Base-by-base conservation (phyloP, 2,329 filamentous ascomycete genomes). In the Pyrenophora seminiperda region DNA sequence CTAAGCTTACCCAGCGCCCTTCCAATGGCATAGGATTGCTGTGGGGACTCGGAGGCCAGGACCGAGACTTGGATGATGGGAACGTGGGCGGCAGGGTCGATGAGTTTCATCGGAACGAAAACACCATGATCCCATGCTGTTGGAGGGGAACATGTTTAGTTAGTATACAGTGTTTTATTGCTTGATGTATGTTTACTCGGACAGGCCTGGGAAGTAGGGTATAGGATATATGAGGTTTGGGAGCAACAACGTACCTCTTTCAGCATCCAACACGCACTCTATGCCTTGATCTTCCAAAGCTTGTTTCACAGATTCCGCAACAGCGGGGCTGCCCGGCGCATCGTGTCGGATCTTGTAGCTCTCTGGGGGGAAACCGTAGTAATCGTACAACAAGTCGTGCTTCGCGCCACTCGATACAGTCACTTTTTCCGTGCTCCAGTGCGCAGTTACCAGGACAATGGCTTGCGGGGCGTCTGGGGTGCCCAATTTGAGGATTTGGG, bases 61-160 rank as follows among this genome's bases (percentile, higher is more conserved):
- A 85, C 80, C 1, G 79, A 82, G 46, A 85, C 61, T 62, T 84
- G 82, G n/a, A 85, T 73, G 22, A 85, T 74, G 39, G 83, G 82
- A 2, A 82, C 64, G 48, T 76, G 70, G 56, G 81, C 82, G 33
- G 71, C 59, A 15, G 83, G 82, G 47, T 79, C 69, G 58, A 81
- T 77, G 34, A 85, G 79, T 37, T 78, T 74, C 70, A 85, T 73
- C 5, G 82, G 82, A 19, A 85, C 69, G 65, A 84, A 85, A 49
- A 85, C 81, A 71, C 82, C 83, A 62, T 85, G 83, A 62, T 85
- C 82, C 82, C 82, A 85, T 50, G 78, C 75, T 71, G 32, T 11
- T n/a, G n/a, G n/a, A n/a, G n/a, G n/a, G 10, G 7, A 9, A 3
- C 20, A 22, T 27, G 4, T n/a, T n/a, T 27, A 7, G 11, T 49